phyloP scores from a whole-genome alignment of 139 green algal genomes.

The Trebouxia sp. region DNA sequence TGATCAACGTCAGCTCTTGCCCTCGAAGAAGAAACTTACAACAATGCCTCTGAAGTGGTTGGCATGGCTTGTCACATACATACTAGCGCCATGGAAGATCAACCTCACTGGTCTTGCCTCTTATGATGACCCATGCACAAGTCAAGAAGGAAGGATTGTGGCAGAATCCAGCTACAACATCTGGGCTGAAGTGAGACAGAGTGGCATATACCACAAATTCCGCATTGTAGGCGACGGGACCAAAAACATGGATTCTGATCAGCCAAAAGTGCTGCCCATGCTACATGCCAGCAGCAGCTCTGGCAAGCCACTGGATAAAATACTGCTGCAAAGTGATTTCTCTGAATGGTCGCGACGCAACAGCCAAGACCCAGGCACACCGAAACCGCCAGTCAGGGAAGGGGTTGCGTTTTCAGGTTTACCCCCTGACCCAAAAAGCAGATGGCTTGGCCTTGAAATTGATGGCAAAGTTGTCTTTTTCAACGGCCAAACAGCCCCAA shows the following conservation, averaged over 20 bases:
- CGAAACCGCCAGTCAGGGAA: background rate
- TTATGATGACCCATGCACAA: background rate
- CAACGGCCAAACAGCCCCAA: slow-evolving; percentile 5
- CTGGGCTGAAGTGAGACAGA: background rate
- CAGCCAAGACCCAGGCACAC: background rate
- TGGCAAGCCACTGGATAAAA: background rate
- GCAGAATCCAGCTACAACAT: background rate
- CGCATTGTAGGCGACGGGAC: background rate
- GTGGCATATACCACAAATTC: background rate
- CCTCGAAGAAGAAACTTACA: slow-evolving; percentile 7
- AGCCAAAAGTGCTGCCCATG: background rate
- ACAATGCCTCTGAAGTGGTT: slow-evolving; percentile 12
- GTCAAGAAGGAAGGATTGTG: background rate
- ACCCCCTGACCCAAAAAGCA: background rate
- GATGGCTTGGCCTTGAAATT: background rate
- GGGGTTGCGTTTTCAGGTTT: slow-evolving; percentile 1
- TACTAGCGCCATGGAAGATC: background rate
- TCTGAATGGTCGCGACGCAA: background rate
- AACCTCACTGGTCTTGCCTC: background rate
- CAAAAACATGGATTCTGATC: background rate
- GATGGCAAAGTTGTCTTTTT: background rate
- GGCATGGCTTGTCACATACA: background rate
- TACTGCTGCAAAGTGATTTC: background rate
- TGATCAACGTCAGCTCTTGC: background rate
- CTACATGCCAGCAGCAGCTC: background rate